Percentiles rank a stretch among this genome's conserved stretches.
These are phyloP conservation scores for Lagerstroemia speciosa DNA, from an alignment of 345 rosid species.

Conservation along the genomic window DNA sequence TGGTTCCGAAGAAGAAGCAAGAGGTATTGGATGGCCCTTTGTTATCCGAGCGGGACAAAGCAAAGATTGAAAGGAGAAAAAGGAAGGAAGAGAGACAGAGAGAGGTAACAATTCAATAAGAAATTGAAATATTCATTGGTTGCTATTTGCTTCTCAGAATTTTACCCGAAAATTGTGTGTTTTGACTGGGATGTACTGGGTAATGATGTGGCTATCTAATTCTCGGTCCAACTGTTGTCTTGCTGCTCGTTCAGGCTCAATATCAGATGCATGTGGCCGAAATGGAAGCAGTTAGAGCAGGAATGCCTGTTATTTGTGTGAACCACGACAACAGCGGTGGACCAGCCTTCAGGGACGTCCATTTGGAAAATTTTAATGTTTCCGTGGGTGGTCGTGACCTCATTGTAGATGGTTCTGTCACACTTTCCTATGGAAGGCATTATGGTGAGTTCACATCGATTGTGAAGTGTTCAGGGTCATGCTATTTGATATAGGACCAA, in stretches of 20 bases:
- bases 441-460: constrained; percentile 58
- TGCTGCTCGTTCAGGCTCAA: constrained; percentile 50
- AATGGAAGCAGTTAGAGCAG: constrained; percentile 91
- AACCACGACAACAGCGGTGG: constrained; percentile 72
- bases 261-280: constrained; percentile 86
- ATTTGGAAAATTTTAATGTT: constrained; percentile 82
- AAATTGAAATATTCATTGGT: background rate
- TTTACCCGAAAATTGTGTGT: background rate
- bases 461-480: constrained; percentile 4
- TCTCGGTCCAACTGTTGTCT: background rate
- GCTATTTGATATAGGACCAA: constrained; percentile 8
- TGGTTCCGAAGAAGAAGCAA: constrained; percentile 75
- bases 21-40: constrained; percentile 79
- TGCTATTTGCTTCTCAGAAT: background rate
- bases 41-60: constrained; percentile 69
- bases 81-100: constrained; percentile 96
- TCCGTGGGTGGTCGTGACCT: constrained; percentile 99
- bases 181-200: background rate
- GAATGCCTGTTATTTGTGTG: constrained; percentile 84
- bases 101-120: constrained; percentile 36
- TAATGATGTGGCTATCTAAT: background rate
- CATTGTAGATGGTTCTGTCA: constrained; percentile 76
- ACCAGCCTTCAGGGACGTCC: constrained; percentile 73
- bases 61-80: constrained; percentile 78
- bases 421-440: constrained; percentile 92